Percentiles rank a stretch among this genome's conserved stretches.
Conservation (phyloP, 257 asterid species). For the Ilex aquifolium region DNA sequence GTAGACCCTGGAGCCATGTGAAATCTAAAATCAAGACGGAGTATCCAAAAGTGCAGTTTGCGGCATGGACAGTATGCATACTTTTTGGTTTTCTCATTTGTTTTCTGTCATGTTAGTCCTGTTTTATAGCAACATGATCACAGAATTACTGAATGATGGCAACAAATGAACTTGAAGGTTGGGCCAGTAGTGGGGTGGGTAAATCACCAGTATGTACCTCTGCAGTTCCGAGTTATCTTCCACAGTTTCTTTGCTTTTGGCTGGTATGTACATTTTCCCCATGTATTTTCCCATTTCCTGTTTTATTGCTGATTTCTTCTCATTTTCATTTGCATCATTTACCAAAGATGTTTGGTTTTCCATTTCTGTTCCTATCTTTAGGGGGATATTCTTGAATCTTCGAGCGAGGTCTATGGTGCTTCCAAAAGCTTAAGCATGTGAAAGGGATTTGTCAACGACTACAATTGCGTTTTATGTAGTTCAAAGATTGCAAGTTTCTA, state of each 20-base stretch:
- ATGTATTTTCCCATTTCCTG: not conserved
- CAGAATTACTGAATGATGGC: not conserved
- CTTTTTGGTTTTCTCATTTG: not conserved
- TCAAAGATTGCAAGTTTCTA: too few relatives aligned
- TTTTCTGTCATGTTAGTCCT: not conserved
- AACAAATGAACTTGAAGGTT: slow-evolving; percentile 43
- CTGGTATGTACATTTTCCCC: slow-evolving; percentile 45
- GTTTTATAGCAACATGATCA: not conserved
- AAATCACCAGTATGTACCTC: slow-evolving; percentile 79
- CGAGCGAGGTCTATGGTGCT: slow-evolving; percentile 60
- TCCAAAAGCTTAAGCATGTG: slow-evolving; percentile 32
- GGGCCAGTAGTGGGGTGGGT: slow-evolving; percentile 99
- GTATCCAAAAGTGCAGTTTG: slow-evolving; percentile 72
- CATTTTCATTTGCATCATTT: not conserved
- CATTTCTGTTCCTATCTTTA: slow-evolving; percentile 12
- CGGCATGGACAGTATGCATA: slow-evolving; percentile 67
- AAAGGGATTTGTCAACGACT: too few relatives aligned
- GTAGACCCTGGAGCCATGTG: slow-evolving; percentile 78
- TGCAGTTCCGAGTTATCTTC: slow-evolving; percentile 83
- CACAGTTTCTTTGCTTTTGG: slow-evolving; percentile 73
- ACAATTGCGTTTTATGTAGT: too few relatives aligned
- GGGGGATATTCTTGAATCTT: slow-evolving; percentile 83
- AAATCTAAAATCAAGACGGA: slow-evolving; percentile 85
- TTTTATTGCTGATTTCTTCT: not conserved
- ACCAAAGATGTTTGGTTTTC: not conserved